These are phyloP conservation scores for Aspergillus sp. DNA, from an alignment of 2,329 filamentous ascomycete genomes.

Conservation along the genomic window DNA sequence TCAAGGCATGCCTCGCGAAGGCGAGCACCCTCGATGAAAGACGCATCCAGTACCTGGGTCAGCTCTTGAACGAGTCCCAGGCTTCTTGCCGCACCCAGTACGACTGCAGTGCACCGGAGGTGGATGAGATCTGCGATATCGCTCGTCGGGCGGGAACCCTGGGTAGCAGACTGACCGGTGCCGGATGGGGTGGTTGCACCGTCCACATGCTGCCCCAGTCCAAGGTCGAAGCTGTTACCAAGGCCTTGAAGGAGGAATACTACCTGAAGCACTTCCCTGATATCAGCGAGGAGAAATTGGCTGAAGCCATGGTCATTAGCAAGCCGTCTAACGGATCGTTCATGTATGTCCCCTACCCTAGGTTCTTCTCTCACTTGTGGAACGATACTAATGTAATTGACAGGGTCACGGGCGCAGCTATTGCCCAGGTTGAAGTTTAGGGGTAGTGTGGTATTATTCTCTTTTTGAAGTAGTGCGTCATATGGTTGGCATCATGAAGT, in stretches of 20 bases:
- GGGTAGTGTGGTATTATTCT: neutral
- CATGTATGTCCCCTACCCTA: constrained; percentile 34
- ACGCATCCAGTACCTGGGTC: constrained; percentile 73
- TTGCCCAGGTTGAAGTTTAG: constrained; percentile 35
- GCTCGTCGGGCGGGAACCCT: constrained; percentile 77
- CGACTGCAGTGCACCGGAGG: constrained; percentile 87
- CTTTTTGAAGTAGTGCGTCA: constrained; percentile 6
- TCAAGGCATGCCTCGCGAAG: constrained; percentile 71
- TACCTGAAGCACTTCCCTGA: constrained; percentile 71
- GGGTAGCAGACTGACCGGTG: constrained; percentile 84
- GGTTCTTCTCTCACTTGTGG: neutral
- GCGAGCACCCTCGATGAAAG: constrained; percentile 60
- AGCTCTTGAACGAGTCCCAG: constrained; percentile 86
- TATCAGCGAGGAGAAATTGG: constrained; percentile 70
- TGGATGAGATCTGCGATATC: constrained; percentile 85
- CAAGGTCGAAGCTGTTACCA: constrained; percentile 75
- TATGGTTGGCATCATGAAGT: constrained; percentile 12
- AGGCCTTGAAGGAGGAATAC: constrained; percentile 78
- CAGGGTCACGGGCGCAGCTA: constrained; percentile 42
- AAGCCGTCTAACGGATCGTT: constrained; percentile 62
- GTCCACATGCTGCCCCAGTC: constrained; percentile 88
- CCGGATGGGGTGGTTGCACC: constrained; percentile 94
- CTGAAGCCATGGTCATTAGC: constrained; percentile 82
- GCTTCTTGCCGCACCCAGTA: constrained; percentile 82
- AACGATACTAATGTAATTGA: constrained; percentile 17